Evolutionary conservation across 306 rosid genomes (phyloP).

Genomic region (Ziziphus jujuba): DNA sequence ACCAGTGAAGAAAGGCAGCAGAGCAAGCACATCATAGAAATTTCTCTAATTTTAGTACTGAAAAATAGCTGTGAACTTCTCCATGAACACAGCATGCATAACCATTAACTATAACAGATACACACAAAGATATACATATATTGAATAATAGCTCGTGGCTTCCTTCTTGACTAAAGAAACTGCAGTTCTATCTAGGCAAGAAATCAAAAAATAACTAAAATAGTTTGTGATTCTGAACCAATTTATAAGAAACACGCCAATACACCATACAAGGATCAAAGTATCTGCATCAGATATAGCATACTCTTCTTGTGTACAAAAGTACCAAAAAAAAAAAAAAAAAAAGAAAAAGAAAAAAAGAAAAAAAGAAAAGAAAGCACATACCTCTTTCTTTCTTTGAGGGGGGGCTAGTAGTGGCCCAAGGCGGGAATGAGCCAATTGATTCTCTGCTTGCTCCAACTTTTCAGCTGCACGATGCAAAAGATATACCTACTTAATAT

Average conservation of each 20-base stretch:
- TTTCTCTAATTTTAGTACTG: no score
- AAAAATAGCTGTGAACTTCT: no score
- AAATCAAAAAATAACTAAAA: background rate
- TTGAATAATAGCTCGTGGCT: background rate
- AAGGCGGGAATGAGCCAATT: conserved; percentile 83
- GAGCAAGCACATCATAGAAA: no score
- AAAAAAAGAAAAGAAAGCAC: conserved; percentile 7
- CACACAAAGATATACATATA: no score
- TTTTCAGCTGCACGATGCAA: conserved; percentile 76
- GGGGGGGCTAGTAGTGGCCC: conserved; percentile 76
- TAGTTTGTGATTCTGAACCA: background rate
- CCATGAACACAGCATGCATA: no score
- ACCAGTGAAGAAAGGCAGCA: no score
- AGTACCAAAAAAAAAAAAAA: no score
- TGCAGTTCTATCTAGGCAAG: background rate
- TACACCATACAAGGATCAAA: background rate
- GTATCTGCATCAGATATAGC: background rate
- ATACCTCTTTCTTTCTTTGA: conserved; percentile 86
- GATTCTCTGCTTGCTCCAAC: conserved; percentile 93
- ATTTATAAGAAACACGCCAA: background rate
- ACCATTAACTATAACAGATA: no score
- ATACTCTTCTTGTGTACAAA: background rate
- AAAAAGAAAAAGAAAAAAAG: background rate
- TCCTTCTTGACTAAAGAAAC: background rate
- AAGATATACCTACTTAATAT: conserved; percentile 6